Percentiles rank a stretch among this genome's conserved stretches.
Evolutionary conservation across 2,329 filamentous ascomycete species (phyloP).

Genomic region (Raffaelea ambrosiae): DNA sequence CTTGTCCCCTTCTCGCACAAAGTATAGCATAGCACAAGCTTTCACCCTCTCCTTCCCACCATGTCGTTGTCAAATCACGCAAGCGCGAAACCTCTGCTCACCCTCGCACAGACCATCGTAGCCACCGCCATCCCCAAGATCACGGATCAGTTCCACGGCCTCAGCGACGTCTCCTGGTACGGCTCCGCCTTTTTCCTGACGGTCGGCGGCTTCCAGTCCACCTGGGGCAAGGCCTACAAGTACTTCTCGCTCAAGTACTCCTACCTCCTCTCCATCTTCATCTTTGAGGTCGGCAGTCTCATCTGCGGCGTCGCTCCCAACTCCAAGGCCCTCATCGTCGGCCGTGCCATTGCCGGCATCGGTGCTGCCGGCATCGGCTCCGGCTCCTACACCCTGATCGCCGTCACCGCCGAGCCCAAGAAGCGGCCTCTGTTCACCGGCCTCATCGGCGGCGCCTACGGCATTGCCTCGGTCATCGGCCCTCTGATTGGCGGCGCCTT

Average conservation of each 20-base stretch:
- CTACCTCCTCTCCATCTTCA: conserved; percentile 37
- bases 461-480: conserved; percentile 21
- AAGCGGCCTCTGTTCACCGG: conserved; percentile 20
- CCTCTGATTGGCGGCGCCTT: conserved; percentile 20
- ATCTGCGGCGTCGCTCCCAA: conserved; percentile 41
- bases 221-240: conserved; percentile 39
- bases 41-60: too few relatives aligned
- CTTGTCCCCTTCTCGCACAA: too few relatives aligned
- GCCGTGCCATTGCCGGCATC: conserved; percentile 39
- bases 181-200: conserved; percentile 46
- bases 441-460: conserved; percentile 11
- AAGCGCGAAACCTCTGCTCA: too few relatives aligned
- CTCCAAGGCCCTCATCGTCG: conserved; percentile 40
- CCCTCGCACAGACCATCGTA: conserved; percentile 35
- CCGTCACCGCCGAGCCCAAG: conserved; percentile 17
- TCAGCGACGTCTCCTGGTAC: conserved; percentile 51
- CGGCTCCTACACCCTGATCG: conserved; percentile 32
- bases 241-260: conserved; percentile 43
- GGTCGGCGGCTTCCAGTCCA: conserved; percentile 33
- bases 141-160: conserved; percentile 41
- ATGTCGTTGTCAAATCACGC: too few relatives aligned
- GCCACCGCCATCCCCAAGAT: conserved; percentile 49
- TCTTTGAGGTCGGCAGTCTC: conserved; percentile 46
- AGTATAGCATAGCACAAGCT: too few relatives aligned
- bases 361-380: conserved; percentile 31